Evolutionary conservation across 2,329 filamentous ascomycete species (phyloP).

Genomic region (Diaporthe vexans): DNA sequence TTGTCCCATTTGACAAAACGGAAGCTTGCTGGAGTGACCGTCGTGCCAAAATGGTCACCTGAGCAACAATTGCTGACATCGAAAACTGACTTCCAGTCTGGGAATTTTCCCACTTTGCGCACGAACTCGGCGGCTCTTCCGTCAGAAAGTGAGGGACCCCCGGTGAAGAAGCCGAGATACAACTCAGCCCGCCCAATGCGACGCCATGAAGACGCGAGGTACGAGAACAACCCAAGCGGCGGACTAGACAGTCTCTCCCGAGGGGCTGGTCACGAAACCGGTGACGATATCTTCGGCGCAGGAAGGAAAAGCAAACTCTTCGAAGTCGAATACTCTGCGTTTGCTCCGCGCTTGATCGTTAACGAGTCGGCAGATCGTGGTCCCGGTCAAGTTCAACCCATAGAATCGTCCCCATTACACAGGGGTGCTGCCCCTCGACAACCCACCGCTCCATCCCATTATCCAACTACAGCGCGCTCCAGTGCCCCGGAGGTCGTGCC

Average conservation of each 20-base stretch:
- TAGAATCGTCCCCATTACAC: too few species aligned
- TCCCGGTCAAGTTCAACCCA: background rate
- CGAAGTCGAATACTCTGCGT: background rate
- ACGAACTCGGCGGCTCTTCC: background rate
- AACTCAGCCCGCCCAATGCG: background rate
- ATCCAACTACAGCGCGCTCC: background rate
- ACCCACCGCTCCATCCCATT: too few species aligned
- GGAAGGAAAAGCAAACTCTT: background rate
- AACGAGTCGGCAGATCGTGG: background rate
- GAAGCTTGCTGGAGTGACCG: background rate
- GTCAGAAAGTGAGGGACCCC: background rate
- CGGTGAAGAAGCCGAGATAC: slow-evolving; percentile 20
- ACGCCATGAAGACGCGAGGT: too few species aligned
- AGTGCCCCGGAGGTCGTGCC: background rate
- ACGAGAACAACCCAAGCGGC: background rate
- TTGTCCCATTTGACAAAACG: background rate
- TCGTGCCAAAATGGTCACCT: background rate
- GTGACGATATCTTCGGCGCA: slow-evolving; percentile 30
- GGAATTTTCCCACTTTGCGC: background rate
- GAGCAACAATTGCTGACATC: background rate
- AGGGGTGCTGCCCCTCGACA: background rate
- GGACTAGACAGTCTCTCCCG: background rate
- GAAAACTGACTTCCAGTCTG: background rate
- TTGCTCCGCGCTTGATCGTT: background rate
- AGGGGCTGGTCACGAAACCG: background rate